Conservation (phyloP, 2,329 filamentous ascomycete genomes). For the Lachnellula arida region DNA sequence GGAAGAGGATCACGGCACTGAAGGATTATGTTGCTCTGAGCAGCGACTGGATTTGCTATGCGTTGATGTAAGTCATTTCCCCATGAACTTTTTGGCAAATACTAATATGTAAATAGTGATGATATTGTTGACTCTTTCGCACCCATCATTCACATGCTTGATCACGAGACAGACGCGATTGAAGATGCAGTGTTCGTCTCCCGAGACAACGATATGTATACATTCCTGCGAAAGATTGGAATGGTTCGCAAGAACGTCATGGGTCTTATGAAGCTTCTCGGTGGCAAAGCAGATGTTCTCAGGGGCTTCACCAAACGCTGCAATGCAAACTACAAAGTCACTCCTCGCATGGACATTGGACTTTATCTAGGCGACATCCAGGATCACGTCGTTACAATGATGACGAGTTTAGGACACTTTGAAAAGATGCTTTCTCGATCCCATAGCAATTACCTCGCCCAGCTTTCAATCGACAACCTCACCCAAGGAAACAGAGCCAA, state of each 20-base stretch:
- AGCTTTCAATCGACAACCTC: slow-evolving; percentile 88
- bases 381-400: slow-evolving; percentile 99
- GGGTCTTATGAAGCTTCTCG: slow-evolving; percentile 84
- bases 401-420: slow-evolving; percentile 90
- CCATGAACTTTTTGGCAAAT: not conserved
- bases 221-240: slow-evolving; percentile 83
- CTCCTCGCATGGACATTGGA: slow-evolving; percentile 92
- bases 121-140: slow-evolving; percentile 97
- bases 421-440: slow-evolving; percentile 95
- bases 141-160: slow-evolving; percentile 80
- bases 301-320: slow-evolving; percentile 97
- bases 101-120: slow-evolving; percentile 51
- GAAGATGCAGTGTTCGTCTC: slow-evolving; percentile 95
- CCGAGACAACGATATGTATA: slow-evolving; percentile 81
- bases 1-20: slow-evolving; percentile 84
- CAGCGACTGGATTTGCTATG: slow-evolving; percentile 98
- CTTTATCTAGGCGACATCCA: slow-evolving; percentile 97
- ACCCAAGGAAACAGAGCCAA: slow-evolving; percentile 85
- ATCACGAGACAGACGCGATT: slow-evolving; percentile 84
- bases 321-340: slow-evolving; percentile 95
- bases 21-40: slow-evolving; percentile 94
- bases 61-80: slow-evolving; percentile 70
- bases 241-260: slow-evolving; percentile 92
- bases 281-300: slow-evolving; percentile 97
- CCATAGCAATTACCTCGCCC: slow-evolving; percentile 94